Evolutionary conservation across 2,329 filamentous ascomycete genomes (phyloP), one percentile per base, ranked within the genome.

Genomic region (Pestalotiopsis sp.): DNA sequence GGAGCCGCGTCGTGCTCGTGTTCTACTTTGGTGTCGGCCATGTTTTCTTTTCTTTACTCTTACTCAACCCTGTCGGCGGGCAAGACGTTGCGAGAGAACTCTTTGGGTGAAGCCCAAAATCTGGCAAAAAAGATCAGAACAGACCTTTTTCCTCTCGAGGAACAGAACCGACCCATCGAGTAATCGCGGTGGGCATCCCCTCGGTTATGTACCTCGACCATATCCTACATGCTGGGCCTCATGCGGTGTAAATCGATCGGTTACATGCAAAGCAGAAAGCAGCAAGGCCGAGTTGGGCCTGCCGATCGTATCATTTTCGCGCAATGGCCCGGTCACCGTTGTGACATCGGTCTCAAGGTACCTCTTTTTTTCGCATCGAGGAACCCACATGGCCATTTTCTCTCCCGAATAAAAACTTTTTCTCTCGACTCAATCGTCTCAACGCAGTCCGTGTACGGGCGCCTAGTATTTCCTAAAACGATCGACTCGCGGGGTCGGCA

Each of bases 381-480:
- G 14, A 52, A n/a, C 14, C 45, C 45, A 52, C 45, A 52, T 52
- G 45, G 45, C 20, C 13, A 52, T 52, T 52, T 52, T 20, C n/a
- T 7, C 45, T 52, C 17, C 45, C 45, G 23, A 23, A 23, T 52
- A n/a, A 52, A 9, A 36, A 36, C 31, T 36, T 49, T 9, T 52
- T 52, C 7, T 11, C 20, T 9, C 45, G 45, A 52, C 17, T 49
- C 45, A 17, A 23, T 52, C 45, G 45, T 52, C 45, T 52, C 45
- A 31, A 52, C 45, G 45, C 14, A 7, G 14, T n/a, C 17, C 20
- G 45, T 17, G 9, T 52, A 39, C 27, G 59, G n/a, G 59, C 31
- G 59, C n/a, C 31, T 62, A 62, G n/a, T 38, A 23, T 20, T 62
- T 62, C 59, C 59, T 62, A 62, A 62, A 62, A 62, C 25, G n/a